Conservation (phyloP, 805 yeast genomes). For the Candida verbasci region DNA sequence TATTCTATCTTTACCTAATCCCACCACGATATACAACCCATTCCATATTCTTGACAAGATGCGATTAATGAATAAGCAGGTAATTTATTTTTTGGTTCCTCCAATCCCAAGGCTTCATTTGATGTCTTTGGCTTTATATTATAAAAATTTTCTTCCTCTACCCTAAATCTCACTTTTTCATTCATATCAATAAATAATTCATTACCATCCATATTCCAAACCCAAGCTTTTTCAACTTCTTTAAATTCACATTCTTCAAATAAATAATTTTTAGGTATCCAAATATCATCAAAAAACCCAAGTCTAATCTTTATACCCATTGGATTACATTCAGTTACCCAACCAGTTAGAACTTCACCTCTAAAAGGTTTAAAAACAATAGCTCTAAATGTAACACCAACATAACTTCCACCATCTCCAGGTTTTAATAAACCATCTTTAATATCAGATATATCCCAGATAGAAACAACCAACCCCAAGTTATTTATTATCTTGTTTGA, state of each 20-base stretch:
- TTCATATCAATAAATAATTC: conserved; percentile 81
- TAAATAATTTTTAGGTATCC: conserved; percentile 76
- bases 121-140: conserved; percentile 80
- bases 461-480: conserved; percentile 76
- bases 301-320: conserved; percentile 83
- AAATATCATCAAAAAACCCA: conserved; percentile 89
- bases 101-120: conserved; percentile 40
- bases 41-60: conserved; percentile 92
- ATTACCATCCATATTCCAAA: conserved; percentile 79
- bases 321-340: conserved; percentile 82
- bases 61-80: conserved; percentile 87
- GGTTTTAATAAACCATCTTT: conserved; percentile 89
- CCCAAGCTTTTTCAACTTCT: conserved; percentile 88
- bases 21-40: conserved; percentile 98
- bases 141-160: conserved; percentile 83
- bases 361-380: conserved; percentile 90
- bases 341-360: conserved; percentile 89
- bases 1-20: too few relatives aligned
- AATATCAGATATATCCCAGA: conserved; percentile 78
- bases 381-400: conserved; percentile 69
- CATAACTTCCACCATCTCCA: conserved; percentile 89
- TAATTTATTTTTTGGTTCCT: conserved; percentile 39
- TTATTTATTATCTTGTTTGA: conserved; percentile 81
- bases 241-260: conserved; percentile 72
- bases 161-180: conserved; percentile 86